phyloP scores from a whole-genome alignment of 2,329 filamentous ascomycete species.

The Botrytis elliptica region DNA sequence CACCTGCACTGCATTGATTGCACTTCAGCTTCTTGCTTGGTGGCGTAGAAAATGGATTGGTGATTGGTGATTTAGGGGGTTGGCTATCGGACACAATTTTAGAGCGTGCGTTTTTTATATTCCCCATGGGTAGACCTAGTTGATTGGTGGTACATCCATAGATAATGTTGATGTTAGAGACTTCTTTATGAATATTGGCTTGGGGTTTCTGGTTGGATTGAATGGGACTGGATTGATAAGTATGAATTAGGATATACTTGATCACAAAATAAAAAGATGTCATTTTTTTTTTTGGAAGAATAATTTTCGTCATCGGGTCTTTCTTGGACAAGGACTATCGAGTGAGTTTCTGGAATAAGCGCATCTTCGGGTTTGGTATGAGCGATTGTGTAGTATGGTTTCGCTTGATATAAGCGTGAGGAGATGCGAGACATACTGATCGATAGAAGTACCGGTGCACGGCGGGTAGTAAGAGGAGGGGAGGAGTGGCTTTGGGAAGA shows the following conservation, averaged over 20 bases:
- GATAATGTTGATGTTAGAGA: conserved; percentile 10
- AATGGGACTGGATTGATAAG: neutral
- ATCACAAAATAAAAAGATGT: neutral
- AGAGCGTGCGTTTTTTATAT: conserved; percentile 12
- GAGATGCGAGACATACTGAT: neutral
- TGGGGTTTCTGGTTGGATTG: neutral
- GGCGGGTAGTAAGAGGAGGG: neutral
- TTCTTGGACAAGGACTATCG: neutral
- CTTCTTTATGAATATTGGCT: conserved; percentile 4
- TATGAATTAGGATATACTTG: neutral
- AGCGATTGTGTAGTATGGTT: neutral
- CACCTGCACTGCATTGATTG: conserved; percentile 5
- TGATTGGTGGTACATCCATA: neutral
- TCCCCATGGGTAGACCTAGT: conserved; percentile 2
- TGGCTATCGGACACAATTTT: conserved; percentile 4
- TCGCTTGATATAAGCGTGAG: neutral
- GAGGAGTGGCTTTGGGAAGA: neutral
- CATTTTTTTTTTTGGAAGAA: neutral
- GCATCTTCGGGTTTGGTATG: neutral
- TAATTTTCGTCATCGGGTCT: neutral
- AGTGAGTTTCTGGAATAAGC: neutral
- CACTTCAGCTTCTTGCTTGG: conserved; percentile 10
- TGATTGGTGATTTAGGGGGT: neutral
- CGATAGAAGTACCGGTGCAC: neutral
- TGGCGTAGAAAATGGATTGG: conserved; percentile 9